Evolutionary conservation across 495 filamentous ascomycete species (phyloP).

Genomic region (Amniculicola lignicola): DNA sequence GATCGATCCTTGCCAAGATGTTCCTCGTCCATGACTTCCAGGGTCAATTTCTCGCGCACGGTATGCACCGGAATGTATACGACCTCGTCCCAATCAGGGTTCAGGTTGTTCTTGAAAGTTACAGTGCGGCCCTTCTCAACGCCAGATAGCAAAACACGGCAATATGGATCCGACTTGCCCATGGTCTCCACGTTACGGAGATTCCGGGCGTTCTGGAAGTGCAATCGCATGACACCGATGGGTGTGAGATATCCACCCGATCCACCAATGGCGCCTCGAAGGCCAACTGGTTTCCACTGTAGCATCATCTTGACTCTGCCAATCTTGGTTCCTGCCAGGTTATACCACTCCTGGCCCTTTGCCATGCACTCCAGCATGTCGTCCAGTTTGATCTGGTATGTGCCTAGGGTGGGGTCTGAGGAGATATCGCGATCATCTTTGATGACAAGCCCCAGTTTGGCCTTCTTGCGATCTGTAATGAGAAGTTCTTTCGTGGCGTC

Average conservation of each 20-base stretch:
- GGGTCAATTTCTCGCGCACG: conserved; percentile 71
- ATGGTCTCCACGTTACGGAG: conserved; percentile 91
- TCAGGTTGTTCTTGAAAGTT: conserved; percentile 92
- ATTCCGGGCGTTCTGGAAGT: conserved; percentile 77
- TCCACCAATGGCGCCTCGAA: conserved; percentile 68
- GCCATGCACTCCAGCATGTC: conserved; percentile 88
- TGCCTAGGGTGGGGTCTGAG: conserved; percentile 80
- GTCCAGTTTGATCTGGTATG: conserved; percentile 89
- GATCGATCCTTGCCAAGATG: conserved; percentile 81
- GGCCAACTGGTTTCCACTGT: conserved; percentile 90
- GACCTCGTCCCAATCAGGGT: conserved; percentile 94
- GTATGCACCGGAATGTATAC: conserved; percentile 92
- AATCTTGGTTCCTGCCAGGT: conserved; percentile 73
- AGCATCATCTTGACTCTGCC: conserved; percentile 84
- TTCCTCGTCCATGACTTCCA: conserved; percentile 98
- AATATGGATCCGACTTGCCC: conserved; percentile 96
- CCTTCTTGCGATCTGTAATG: conserved; percentile 85
- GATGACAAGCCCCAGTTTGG: conserved; percentile 83
- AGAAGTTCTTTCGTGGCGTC: conserved; percentile 87
- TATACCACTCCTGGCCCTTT: conserved; percentile 95
- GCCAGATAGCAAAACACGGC: conserved; percentile 80
- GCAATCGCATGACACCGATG: conserved; percentile 89
- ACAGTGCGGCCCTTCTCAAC: conserved; percentile 88
- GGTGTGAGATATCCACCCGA: conserved; percentile 89
- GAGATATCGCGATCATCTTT: conserved; percentile 89